Base-by-base conservation (phyloP, 2,329 filamentous ascomycete species). In the Venturia nashicola region DNA sequence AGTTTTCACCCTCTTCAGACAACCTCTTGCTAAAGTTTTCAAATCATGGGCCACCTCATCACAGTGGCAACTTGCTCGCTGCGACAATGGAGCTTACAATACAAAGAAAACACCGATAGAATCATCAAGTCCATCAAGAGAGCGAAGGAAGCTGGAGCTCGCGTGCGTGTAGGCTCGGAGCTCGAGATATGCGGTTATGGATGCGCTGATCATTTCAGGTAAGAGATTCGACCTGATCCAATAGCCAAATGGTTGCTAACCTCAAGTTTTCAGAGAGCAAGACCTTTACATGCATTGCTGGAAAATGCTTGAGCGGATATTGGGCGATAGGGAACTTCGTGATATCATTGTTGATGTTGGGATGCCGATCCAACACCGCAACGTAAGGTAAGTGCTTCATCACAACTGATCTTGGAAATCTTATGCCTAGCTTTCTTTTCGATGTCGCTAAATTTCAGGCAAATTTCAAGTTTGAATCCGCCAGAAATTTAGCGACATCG, bases 261-360 rank as follows among this genome's bases (percentile, higher is more conserved):
- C 14, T 51, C 4, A 51, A 14, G 4, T 51, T 23, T 14, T 51
- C 67, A 70, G 77, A 3, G 76, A 79, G 65, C 70, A 69, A 27
- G 60, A 85, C 71, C 78, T 79, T 18, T 83, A 81, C 69, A 71
- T 82, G 4, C 82, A 86, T 71, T 82, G 80, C 5, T 85, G 83
- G 80, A 85, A 90, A 69, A 81, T 83, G 73, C 77, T 88, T 0
- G 77, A 77, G 12, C 75, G 78, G 59, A 87, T 91, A 65, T 76
- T 91, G 23, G 72, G 76, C 5, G 80, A 89, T 72, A 73, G 80
- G 43, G 79, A 79, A 11, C 84, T 81, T 67, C 77, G 87, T 68
- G 86, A 82, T 70, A 90, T 90, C 68, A 77, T 90, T 23, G 75
- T 89, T 27, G 84, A 87, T 70, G 76, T 87, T 85, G 76, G 65